phyloP scores from a whole-genome alignment of 495 filamentous ascomycete genomes.

The Talaromyces stipitatus region DNA sequence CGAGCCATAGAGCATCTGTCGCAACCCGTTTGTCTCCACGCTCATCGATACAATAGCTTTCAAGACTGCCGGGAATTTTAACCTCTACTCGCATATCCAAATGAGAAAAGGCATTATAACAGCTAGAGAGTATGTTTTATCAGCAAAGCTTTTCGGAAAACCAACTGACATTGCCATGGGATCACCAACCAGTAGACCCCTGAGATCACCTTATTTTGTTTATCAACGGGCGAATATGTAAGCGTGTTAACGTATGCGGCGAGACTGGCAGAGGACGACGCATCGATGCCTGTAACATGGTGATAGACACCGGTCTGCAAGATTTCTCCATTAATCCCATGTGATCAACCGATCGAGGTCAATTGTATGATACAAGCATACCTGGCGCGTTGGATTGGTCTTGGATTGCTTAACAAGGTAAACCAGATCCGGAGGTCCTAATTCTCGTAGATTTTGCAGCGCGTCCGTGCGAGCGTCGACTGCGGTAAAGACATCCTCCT shows the following conservation, averaged over 20 bases:
- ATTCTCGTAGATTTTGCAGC: slow-evolving; percentile 73
- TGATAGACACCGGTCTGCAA: slow-evolving; percentile 84
- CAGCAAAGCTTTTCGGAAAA: not conserved
- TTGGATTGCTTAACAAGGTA: slow-evolving; percentile 85
- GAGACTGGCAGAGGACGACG: slow-evolving; percentile 91
- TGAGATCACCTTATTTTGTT: slow-evolving; percentile 83
- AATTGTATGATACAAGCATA: slow-evolving; percentile 13
- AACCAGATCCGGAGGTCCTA: slow-evolving; percentile 91
- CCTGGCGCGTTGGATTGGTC: slow-evolving; percentile 43
- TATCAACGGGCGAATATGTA: slow-evolving; percentile 78
- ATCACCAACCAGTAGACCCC: slow-evolving; percentile 81
- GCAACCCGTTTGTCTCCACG: slow-evolving; percentile 87
- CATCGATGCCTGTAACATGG: slow-evolving; percentile 96
- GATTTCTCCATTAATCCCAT: not conserved
- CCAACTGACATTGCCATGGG: not conserved
- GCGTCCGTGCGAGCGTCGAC: slow-evolving; percentile 86
- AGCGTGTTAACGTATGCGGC: slow-evolving; percentile 98
- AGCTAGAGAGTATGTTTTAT: slow-evolving; percentile 41
- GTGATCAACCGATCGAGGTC: not conserved
- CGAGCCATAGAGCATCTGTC: slow-evolving; percentile 89
- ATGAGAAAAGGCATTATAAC: slow-evolving; percentile 98
- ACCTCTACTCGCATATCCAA: slow-evolving; percentile 98
- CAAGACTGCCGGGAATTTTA: slow-evolving; percentile 88
- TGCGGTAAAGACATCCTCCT: slow-evolving; percentile 75
- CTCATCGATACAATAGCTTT: slow-evolving; percentile 95